A percentile compares a stretch with the other conserved stretches of the same genome.
These are phyloP conservation scores for Aspergillus coremiiformis DNA, from an alignment of 495 filamentous ascomycete genomes.

Conservation along the genomic window DNA sequence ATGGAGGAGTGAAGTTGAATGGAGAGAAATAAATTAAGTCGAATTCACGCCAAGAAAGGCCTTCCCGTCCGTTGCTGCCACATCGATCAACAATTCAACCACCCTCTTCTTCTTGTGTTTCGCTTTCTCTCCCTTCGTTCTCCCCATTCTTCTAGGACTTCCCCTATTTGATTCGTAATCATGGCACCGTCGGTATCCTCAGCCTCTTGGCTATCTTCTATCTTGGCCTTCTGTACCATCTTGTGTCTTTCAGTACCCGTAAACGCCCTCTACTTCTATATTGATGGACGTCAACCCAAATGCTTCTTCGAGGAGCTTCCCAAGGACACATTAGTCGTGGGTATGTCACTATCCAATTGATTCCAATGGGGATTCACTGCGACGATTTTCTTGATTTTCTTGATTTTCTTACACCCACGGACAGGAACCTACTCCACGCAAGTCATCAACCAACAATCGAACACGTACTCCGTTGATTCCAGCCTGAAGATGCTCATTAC, in stretches of 20 bases:
- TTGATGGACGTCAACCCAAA: slow-evolving; percentile 62
- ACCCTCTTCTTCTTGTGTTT: neutral
- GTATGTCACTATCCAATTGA: slow-evolving; percentile 34
- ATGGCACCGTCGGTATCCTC: slow-evolving; percentile 32
- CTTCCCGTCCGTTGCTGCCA: slow-evolving; percentile 9
- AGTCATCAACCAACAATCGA: slow-evolving; percentile 59
- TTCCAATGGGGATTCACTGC: no score
- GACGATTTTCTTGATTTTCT: neutral
- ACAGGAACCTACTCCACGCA: slow-evolving; percentile 77
- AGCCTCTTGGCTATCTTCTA: slow-evolving; percentile 35
- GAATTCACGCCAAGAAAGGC: slow-evolving; percentile 26
- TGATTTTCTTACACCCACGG: neutral
- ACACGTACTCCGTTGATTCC: slow-evolving; percentile 59
- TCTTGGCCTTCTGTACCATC: slow-evolving; percentile 31
- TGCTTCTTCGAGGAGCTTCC: slow-evolving; percentile 99
- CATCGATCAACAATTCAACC: slow-evolving; percentile 4
- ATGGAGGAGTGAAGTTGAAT: slow-evolving; percentile 12
- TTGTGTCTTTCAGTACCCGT: slow-evolving; percentile 49
- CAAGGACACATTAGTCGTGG: slow-evolving; percentile 94
- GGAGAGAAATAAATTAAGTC: neutral
- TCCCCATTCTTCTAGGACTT: neutral
- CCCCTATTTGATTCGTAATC: slow-evolving; percentile 4
- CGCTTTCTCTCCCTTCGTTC: neutral
- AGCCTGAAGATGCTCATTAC: slow-evolving; percentile 78
- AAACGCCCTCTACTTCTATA: slow-evolving; percentile 90